Evolutionary conservation across 2,329 filamentous ascomycete genomes (phyloP), one percentile per base, ranked within the genome.

Genomic region (Scedosporium minutisporum): DNA sequence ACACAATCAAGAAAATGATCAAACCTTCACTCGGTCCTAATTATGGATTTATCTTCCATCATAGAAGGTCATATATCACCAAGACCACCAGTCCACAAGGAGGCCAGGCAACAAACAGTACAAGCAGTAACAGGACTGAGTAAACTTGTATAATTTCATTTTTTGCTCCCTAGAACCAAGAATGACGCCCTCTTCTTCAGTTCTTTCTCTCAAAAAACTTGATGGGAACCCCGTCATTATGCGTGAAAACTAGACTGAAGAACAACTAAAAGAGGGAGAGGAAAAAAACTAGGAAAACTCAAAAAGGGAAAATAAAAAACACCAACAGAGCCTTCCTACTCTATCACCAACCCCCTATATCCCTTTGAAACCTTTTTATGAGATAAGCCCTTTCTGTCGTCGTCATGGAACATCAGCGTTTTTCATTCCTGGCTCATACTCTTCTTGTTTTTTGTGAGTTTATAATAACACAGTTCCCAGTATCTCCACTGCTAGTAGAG

Each of bases 171-270:
- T 38, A 38, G 33, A 38, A 38, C 33, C 33, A 38, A 38, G 33
- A 14, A 38, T 38, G 33, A 38, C 10, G 33, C 33, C 33, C 21
- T 48, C 44, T 48, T 48, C 44, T 48, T 48, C 44, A 18, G 16
- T 23, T 18, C 21, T 23, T 48, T 48, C 44, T 48, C 44, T 48
- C 21, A 48, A 48, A 61, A 33, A 33, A 33, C 29, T n/a, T 55
- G 27, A 57, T 48, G 29, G 18, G 46, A 61, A 57, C 27, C 60
- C 60, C 46, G 27, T 61, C 46, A 61, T 57, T 55, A 61, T 55
- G 25, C 60, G 46, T 55, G 29, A 55, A 61, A 61, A 51, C 41
- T 51, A 23, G 38, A 51, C 7, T 53, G 10, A 62, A 64, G 29
- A 41, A 59, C 42, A 51, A 38, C 29, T 57, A 51, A 25, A 57